These are phyloP conservation scores for Lentinus brumalis DNA, from an alignment of 768 basidiomycete genomes.

Conservation along the genomic window DNA sequence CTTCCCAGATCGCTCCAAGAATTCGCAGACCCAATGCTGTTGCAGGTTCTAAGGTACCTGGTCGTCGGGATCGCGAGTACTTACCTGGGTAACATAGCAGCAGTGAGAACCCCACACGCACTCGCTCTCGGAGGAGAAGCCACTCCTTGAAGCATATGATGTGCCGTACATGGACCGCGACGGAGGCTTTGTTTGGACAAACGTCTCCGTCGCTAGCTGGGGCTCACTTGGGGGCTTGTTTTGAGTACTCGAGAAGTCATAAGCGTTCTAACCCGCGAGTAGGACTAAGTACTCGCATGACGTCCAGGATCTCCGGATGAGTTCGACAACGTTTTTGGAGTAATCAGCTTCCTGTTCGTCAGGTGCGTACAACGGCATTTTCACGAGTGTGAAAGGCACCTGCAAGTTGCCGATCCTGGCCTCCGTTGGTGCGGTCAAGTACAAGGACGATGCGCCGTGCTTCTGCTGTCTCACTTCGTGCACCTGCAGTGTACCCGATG, in stretches of 20 bases:
- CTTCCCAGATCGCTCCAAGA: too few relatives aligned
- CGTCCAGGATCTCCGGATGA: constrained; percentile 25
- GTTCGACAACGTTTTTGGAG: constrained; percentile 34
- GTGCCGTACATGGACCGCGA: constrained; percentile 25
- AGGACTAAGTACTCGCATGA: too few relatives aligned
- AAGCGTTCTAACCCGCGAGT: background rate
- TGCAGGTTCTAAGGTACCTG: too few relatives aligned
- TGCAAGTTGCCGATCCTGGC: too few relatives aligned
- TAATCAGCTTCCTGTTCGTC: constrained; percentile 32
- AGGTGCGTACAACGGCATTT: constrained; percentile 8
- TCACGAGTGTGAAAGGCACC: too few relatives aligned
- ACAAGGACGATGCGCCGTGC: too few relatives aligned
- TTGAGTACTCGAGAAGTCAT: too few relatives aligned
- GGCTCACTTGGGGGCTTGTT: too few relatives aligned
- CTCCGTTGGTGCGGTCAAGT: too few relatives aligned
- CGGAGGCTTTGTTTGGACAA: constrained; percentile 32
- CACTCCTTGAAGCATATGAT: constrained; percentile 31
- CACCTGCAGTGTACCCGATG: too few relatives aligned
- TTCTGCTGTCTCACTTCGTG: background rate
- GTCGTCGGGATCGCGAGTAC: constrained; percentile 31
- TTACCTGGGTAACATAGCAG: background rate
- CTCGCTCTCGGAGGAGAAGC: constrained; percentile 30
- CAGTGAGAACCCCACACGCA: too few relatives aligned
- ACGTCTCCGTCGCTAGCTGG: constrained; percentile 30
- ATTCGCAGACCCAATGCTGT: too few relatives aligned